Base-by-base conservation (phyloP, 257 asterid genomes). In the Solanum lignicaule region DNA sequence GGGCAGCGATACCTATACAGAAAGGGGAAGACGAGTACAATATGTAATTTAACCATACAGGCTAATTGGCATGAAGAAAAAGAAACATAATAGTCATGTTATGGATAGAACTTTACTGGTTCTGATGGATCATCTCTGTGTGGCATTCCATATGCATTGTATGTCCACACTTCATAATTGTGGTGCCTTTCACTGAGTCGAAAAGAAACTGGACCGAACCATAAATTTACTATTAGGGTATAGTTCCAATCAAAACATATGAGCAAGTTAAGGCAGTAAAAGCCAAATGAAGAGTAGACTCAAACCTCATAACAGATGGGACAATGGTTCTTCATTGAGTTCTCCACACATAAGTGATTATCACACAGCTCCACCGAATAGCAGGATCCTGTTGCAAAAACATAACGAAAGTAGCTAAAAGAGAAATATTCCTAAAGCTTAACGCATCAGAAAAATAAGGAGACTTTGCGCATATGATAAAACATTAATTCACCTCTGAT, bases 221-320 rank as follows among this genome's bases (percentile, higher is more conserved):
- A 85, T 18, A 87, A 82, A 32, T 83, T 75, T 66, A 79, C 83
- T 55, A 76, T 62, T 72, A 83, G 31, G 36, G 55, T 41, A 72
- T 46, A 21, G 83, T 23, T 36, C 87, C 46, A 76, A 74, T 15
- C 87, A 87, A 75, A 27, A 38, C 71, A 33, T 6, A 46, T 21
- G 69, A 38, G 32, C 87, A 36, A 62, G 71, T 41, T 38, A 36
- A 31, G 21, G 60, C 41, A 83, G 62, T 87, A 23, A 62, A 86
- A 31, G 38, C 60, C 65, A 60, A 84, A 27, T 41, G 83, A 3
- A 35, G 83, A 66, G 86, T 58, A 84, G 88, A 88, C 41, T 38
- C 86, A 69, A 84, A 96, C 98, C 99, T 96, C 99, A 79, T 94
- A 96, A 91, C 99, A 94, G 87, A 96, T 96, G 90, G 98, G 99